phyloP scores from a whole-genome alignment of 1,139 yeast genomes.

The Nakaseomyces nivariensis region DNA sequence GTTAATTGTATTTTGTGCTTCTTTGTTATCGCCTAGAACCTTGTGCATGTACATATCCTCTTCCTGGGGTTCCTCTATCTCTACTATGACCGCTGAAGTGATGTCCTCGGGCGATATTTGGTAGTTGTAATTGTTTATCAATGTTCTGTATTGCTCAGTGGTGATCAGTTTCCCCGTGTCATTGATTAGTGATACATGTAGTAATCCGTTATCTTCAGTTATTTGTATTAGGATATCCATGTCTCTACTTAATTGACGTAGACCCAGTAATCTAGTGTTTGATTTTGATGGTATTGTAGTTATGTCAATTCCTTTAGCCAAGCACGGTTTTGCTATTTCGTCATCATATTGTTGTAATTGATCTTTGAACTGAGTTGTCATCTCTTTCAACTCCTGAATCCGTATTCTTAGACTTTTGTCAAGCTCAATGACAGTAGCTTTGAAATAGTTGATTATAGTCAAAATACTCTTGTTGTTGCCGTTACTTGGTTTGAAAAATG shows the following conservation, averaged over 20 bases:
- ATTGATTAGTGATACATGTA: neutral
- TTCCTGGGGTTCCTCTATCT: neutral
- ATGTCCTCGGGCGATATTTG: neutral
- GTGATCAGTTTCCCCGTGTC: neutral
- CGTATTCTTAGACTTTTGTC: neutral
- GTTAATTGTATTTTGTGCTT: neutral
- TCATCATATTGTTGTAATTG: neutral
- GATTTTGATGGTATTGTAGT: neutral
- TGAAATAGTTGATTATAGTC: neutral
- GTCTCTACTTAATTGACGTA: neutral
- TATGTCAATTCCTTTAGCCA: neutral
- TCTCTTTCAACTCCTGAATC: neutral
- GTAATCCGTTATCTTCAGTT: neutral
- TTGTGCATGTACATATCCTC: slow-evolving; percentile 1
- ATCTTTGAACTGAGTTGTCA: neutral
- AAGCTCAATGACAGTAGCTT: neutral
- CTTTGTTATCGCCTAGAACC: neutral
- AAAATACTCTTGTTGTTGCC: neutral
- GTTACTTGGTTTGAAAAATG: neutral
- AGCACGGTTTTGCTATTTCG: neutral
- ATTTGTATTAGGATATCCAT: neutral
- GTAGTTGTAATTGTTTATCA: neutral
- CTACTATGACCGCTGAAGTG: neutral
- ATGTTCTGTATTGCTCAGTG: neutral
- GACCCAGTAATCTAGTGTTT: neutral